Evolutionary conservation across 345 rosid genomes (phyloP).

Genomic region (Stellera chamaejasme): DNA sequence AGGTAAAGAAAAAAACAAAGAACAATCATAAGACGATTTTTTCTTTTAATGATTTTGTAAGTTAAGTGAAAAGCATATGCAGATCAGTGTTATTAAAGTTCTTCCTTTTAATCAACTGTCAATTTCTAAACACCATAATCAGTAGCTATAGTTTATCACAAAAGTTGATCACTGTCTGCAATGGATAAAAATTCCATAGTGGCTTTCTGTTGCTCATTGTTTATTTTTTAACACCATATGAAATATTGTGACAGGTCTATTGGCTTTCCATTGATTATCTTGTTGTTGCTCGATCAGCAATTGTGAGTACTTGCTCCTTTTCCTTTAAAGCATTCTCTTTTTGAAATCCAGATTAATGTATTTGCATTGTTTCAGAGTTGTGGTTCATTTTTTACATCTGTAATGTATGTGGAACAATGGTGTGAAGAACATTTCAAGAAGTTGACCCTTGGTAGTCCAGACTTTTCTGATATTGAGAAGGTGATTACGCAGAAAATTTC

Average conservation of each 20-base stretch:
- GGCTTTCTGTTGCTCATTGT: no score
- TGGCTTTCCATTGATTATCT: conserved; percentile 91
- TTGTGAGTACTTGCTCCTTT: conserved; percentile 41
- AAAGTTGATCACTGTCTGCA: no score
- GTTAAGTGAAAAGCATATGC: no score
- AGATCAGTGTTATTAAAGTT: no score
- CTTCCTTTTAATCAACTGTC: no score
- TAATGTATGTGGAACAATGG: conserved; percentile 94
- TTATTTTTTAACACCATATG: conserved; percentile 8
- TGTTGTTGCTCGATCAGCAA: conserved; percentile 73
- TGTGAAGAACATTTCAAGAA: conserved; percentile 75
- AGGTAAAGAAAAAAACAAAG: no score
- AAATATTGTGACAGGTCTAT: conserved; percentile 52
- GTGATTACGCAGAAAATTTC: conserved; percentile 24
- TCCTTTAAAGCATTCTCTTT: background rate
- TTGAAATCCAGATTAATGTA: background rate
- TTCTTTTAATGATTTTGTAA: no score
- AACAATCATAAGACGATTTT: no score
- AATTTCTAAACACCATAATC: no score
- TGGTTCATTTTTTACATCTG: conserved; percentile 79
- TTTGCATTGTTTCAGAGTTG: conserved; percentile 41
- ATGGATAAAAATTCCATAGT: no score
- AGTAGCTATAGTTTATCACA: no score
- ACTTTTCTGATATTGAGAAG: conserved; percentile 78
- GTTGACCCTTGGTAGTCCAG: conserved; percentile 79